Percentiles rank a stretch among this genome's conserved stretches.
Conservation (phyloP, 192 early-diverging fungal genomes). For the Ambispora gerdemannii region DNA sequence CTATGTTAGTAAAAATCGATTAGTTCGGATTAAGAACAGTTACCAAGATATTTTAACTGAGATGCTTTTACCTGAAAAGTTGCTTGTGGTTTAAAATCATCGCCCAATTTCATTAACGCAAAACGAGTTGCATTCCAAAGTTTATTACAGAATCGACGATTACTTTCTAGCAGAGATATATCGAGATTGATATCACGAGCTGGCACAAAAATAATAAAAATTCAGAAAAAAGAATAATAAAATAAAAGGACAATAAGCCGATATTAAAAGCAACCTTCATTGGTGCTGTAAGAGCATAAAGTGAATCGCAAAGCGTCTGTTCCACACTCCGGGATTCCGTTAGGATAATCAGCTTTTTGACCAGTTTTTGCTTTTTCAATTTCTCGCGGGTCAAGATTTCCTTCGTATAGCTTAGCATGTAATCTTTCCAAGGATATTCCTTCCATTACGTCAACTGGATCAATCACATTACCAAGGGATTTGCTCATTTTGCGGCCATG, state of each 20-base stretch:
- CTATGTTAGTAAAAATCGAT: slow-evolving; percentile 28
- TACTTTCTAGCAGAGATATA: slow-evolving; percentile 94
- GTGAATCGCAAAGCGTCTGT: slow-evolving; percentile 91
- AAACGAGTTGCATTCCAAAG: slow-evolving; percentile 98
- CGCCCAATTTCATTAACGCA: slow-evolving; percentile 93
- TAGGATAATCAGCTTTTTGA: slow-evolving; percentile 86
- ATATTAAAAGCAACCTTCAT: slow-evolving; percentile 17
- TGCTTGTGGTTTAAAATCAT: slow-evolving; percentile 71
- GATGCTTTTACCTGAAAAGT: slow-evolving; percentile 38
- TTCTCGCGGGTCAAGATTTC: slow-evolving; percentile 91
- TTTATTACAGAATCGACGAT: slow-evolving; percentile 99
- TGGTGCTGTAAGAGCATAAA: slow-evolving; percentile 71
- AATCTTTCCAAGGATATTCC: slow-evolving; percentile 82
- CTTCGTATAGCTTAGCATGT: slow-evolving; percentile 69
- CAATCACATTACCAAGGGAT: slow-evolving; percentile 94
- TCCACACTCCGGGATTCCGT: slow-evolving; percentile 97
- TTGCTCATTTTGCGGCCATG: slow-evolving; percentile 99
- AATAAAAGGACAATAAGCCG: not conserved
- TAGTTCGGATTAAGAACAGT: no score
- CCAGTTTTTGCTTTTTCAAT: slow-evolving; percentile 81
- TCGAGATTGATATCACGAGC: slow-evolving; percentile 93
- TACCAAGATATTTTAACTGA: no score
- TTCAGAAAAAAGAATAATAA: not conserved
- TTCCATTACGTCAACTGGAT: slow-evolving; percentile 95
- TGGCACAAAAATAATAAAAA: slow-evolving; percentile 11